Base-by-base conservation (phyloP, 352 stramenopile genomes). In the Phytopythium delawarense region DNA sequence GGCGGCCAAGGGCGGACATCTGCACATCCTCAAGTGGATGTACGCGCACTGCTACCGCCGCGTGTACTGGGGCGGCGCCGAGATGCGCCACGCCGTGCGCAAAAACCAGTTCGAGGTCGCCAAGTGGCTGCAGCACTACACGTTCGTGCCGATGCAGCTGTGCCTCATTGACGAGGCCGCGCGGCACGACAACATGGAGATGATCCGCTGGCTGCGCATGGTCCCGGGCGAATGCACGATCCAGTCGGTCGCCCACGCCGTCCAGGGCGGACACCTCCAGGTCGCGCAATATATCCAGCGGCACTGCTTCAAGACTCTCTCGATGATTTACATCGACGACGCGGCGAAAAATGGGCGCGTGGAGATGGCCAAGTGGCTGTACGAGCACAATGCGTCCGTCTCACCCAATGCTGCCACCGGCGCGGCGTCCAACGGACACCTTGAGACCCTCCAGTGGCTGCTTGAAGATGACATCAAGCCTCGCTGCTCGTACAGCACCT, bases 171-270 rank as follows among this genome's bases (percentile, higher is more conserved):
- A 77, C 39, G 59, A 67, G 37, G 74, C 76, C 2, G 74, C 74
- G 1, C 62, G 63, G 30, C 57, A 75, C 20, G 77, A 71, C 12
- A 66, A 81, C 23, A 52, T 81, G 63, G 21, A 34, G 4, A 78
- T 81, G 32, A 67, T 87, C 23, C 56, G 61, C 6, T 84, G 75
- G 73, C 61, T 87, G 21, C 64, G 78, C 42, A 53, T 49, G 18
- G 57, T 76, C 35, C 52, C 34, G 35, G 71, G 78, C 8, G 71
- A 75, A n/a, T 78, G 64, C 56, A 72, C 65, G 11, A 57, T 69
- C 6, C 66, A 76, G 23, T 74, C 73, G 16, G 68, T 81, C 37
- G 52, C 69, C 35, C 65, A 73, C 40, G 75, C 77, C 12, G 75
- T 69, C 1, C 57, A 60, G 40, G 63, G 69, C 37, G 73, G 72